These are phyloP conservation scores for Aspergillus latus DNA, from an alignment of 2,329 filamentous ascomycete genomes.

Conservation along the genomic window DNA sequence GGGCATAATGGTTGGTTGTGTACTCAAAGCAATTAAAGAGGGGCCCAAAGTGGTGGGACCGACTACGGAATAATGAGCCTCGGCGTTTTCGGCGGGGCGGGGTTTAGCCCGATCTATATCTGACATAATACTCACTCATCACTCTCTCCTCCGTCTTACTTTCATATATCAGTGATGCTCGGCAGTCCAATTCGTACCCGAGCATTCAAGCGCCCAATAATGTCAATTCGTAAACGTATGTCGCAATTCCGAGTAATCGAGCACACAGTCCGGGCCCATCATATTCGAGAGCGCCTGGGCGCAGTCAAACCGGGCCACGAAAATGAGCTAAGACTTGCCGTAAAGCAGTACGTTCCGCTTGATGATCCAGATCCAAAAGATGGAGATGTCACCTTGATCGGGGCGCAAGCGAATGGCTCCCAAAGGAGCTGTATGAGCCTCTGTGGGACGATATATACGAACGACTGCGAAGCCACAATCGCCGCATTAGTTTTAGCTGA, in stretches of 20 bases:
- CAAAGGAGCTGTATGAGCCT: slow-evolving; percentile 87
- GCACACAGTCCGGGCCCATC: slow-evolving; percentile 9
- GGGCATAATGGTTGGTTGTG: slow-evolving; percentile 28
- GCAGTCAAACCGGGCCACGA: slow-evolving; percentile 14
- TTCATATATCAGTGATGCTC: not conserved
- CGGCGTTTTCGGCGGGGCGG: not conserved
- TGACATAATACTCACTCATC: not conserved
- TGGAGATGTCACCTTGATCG: slow-evolving; percentile 55
- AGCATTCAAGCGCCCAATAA: not conserved
- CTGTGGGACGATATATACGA: slow-evolving; percentile 74
- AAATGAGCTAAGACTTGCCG: slow-evolving; percentile 16
- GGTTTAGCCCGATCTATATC: not conserved
- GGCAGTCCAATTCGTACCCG: not conserved
- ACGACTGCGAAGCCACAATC: slow-evolving; percentile 57
- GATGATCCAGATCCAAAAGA: slow-evolving; percentile 45
- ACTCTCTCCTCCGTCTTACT: not conserved
- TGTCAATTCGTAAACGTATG: not conserved
- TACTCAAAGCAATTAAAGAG: not conserved
- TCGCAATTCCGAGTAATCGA: slow-evolving; percentile 10
- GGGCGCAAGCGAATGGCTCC: slow-evolving; percentile 57
- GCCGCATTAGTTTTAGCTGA: slow-evolving; percentile 6
- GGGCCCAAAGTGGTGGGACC: not conserved
- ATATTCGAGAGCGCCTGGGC: slow-evolving; percentile 13
- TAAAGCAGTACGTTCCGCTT: slow-evolving; percentile 58
- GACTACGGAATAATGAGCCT: not conserved